Evolutionary conservation across 2,329 filamentous ascomycete genomes (phyloP).

Genomic region (Rasamsonia emersonii): DNA sequence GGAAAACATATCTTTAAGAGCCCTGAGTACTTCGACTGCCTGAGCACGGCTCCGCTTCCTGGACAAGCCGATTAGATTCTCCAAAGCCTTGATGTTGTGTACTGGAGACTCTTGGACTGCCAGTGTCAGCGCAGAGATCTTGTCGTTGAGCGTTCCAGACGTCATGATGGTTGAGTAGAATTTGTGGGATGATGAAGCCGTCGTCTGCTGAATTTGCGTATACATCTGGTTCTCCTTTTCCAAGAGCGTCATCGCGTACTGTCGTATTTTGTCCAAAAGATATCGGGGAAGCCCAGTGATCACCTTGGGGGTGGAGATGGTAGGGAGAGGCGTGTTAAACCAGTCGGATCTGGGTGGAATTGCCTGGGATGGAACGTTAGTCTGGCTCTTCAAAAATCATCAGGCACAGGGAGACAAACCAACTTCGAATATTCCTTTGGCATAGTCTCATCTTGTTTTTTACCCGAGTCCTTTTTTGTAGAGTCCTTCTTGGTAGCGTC

Average conservation of each 20-base stretch:
- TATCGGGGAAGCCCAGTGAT: slow-evolving; percentile 41
- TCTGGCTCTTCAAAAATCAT: slow-evolving; percentile 3
- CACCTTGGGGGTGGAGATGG: slow-evolving; percentile 41
- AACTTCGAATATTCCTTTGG: slow-evolving; percentile 30
- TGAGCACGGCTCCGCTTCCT: slow-evolving; percentile 89
- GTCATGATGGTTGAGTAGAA: slow-evolving; percentile 97
- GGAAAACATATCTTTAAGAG: slow-evolving; percentile 87
- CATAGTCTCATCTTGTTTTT: slow-evolving; percentile 11
- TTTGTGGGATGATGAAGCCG: slow-evolving; percentile 80
- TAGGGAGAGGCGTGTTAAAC: slow-evolving; percentile 52
- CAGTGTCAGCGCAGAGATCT: slow-evolving; percentile 88
- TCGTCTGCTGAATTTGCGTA: slow-evolving; percentile 58
- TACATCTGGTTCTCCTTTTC: slow-evolving; percentile 72
- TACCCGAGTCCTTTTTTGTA: slow-evolving; percentile 13
- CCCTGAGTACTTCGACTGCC: slow-evolving; percentile 83
- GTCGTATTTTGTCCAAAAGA: slow-evolving; percentile 48
- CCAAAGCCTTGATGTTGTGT: slow-evolving; percentile 83
- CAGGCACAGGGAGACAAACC: slow-evolving; percentile 14
- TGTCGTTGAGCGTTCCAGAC: slow-evolving; percentile 91
- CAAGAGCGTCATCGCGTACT: slow-evolving; percentile 65
- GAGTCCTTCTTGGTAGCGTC: slow-evolving; percentile 9
- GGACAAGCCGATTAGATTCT: slow-evolving; percentile 72
- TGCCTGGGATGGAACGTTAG: slow-evolving; percentile 40
- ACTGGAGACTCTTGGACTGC: slow-evolving; percentile 93
- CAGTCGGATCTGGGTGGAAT: slow-evolving; percentile 59